A percentile compares a stretch with the other conserved stretches of the same genome.
These are phyloP conservation scores for Dicorynia guianensis DNA, from an alignment of 306 rosid genomes.

Conservation along the genomic window DNA sequence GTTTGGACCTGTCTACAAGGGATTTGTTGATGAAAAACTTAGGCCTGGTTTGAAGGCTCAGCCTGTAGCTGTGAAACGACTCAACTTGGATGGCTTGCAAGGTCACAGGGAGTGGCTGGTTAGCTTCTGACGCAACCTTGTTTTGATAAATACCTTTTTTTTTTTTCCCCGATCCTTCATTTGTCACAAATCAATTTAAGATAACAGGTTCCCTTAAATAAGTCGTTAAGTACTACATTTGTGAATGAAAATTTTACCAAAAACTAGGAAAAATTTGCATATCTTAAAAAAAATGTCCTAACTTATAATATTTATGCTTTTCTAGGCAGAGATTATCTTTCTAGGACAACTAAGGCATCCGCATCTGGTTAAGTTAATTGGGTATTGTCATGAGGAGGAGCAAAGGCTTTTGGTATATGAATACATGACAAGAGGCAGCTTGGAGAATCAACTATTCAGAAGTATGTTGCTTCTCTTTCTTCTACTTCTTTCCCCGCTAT, in stretches of 20 bases:
- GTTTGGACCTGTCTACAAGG: conserved; percentile 90
- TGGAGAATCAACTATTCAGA: conserved; percentile 79
- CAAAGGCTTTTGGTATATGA: conserved; percentile 82
- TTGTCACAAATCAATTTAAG: conserved; percentile 10
- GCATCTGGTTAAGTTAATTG: conserved; percentile 79
- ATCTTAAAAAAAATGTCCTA: conserved; percentile 10
- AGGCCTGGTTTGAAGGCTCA: conserved; percentile 73
- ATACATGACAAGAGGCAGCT: conserved; percentile 80
- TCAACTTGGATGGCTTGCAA: conserved; percentile 85
- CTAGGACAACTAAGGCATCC: conserved; percentile 86
- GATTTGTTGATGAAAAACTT: conserved; percentile 71
- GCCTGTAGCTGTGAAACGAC: conserved; percentile 80
- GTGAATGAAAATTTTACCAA: not conserved
- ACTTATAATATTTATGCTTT: conserved; percentile 23
- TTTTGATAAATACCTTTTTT: not conserved
- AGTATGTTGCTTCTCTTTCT: conserved; percentile 54
- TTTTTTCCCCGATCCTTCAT: conserved; percentile 7
- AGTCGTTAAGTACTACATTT: not conserved
- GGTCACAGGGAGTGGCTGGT: conserved; percentile 98
- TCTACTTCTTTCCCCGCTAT: not conserved
- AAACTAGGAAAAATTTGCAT: not conserved
- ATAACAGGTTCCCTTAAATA: conserved; percentile 1
- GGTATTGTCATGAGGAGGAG: conserved; percentile 78
- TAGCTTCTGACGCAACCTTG: conserved; percentile 36
- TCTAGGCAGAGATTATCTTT: conserved; percentile 77